Evolutionary conservation across 140 eudicot species (phyloP).

Genomic region (Oenanthe javanica): DNA sequence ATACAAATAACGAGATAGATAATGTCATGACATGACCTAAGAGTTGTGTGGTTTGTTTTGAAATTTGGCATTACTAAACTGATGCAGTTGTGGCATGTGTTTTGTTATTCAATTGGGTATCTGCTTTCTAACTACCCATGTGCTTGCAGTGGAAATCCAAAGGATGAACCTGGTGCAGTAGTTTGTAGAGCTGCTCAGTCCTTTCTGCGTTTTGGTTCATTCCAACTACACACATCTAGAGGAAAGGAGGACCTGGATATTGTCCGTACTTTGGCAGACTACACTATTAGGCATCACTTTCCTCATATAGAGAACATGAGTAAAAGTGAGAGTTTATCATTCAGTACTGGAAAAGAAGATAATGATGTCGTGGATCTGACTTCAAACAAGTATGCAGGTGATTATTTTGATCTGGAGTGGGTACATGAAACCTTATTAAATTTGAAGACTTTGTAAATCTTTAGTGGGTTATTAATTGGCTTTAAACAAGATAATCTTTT

Average conservation of each 20-base stretch:
- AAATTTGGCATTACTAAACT: not conserved
- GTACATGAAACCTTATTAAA: not conserved
- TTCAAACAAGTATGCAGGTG: slow-evolving; percentile 97
- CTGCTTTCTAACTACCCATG: slow-evolving; percentile 1
- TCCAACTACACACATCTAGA: slow-evolving; percentile 80
- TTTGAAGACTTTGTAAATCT: not conserved
- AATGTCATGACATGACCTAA: not conserved
- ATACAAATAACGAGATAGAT: not conserved
- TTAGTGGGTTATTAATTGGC: not conserved
- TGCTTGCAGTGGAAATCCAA: slow-evolving; percentile 85
- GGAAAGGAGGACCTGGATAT: slow-evolving; percentile 70
- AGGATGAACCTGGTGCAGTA: slow-evolving; percentile 98
- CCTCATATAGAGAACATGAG: slow-evolving; percentile 83
- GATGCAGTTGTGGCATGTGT: not conserved
- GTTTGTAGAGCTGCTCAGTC: slow-evolving; percentile 98
- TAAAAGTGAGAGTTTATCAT: slow-evolving; percentile 65
- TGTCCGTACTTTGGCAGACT: slow-evolving; percentile 81
- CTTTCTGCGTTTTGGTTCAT: slow-evolving; percentile 92
- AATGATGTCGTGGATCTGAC: slow-evolving; percentile 74
- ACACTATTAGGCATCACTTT: slow-evolving; percentile 81
- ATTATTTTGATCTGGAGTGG: not conserved
- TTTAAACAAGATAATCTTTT: not conserved
- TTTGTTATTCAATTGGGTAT: not conserved
- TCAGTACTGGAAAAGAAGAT: slow-evolving; percentile 69
- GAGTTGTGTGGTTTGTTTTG: not conserved